Percentiles rank a stretch among this genome's conserved stretches.
phyloP scores from a whole-genome alignment of 768 basidiomycete genomes.

The Suillus sp. region DNA sequence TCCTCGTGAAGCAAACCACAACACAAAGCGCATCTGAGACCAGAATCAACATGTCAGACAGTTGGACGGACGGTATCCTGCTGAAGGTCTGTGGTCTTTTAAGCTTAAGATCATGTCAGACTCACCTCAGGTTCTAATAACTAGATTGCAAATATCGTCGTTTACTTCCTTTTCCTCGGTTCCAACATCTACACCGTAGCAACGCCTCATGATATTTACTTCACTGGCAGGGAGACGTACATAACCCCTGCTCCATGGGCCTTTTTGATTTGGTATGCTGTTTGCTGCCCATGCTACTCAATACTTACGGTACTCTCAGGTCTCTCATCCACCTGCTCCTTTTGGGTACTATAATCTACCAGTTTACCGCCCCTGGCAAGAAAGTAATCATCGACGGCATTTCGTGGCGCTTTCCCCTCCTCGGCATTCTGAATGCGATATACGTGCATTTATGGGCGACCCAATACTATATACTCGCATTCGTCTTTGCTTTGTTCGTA shows the following conservation, averaged over 20 bases:
- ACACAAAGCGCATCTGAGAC: not conserved
- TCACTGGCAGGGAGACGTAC: constrained; percentile 81
- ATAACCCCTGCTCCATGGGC: constrained; percentile 94
- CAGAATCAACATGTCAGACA: constrained; percentile 51
- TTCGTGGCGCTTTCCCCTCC: constrained; percentile 88
- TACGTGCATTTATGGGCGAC: constrained; percentile 88
- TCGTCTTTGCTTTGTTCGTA: constrained; percentile 86
- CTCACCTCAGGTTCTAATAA: not conserved
- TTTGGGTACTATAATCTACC: constrained; percentile 89
- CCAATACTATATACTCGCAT: constrained; percentile 77
- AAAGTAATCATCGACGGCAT: constrained; percentile 82
- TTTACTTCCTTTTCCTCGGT: constrained; percentile 86
- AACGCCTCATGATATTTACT: constrained; percentile 71
- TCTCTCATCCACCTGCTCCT: constrained; percentile 88
- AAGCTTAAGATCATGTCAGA: not conserved
- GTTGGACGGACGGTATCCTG: constrained; percentile 77
- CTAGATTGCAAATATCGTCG: constrained; percentile 76
- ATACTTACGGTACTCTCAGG: constrained; percentile 42
- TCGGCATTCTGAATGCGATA: constrained; percentile 84
- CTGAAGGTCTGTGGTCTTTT: constrained; percentile 60
- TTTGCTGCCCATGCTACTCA: not conserved
- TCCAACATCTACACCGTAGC: constrained; percentile 88
- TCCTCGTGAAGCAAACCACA: constrained; percentile 4
- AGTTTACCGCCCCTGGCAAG: constrained; percentile 81
- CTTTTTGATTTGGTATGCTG: constrained; percentile 80